A percentile compares a stretch with the other conserved stretches of the same genome.
phyloP scores from a whole-genome alignment of 371 early-diverging fungal species.

The Mucor circinelloides region DNA sequence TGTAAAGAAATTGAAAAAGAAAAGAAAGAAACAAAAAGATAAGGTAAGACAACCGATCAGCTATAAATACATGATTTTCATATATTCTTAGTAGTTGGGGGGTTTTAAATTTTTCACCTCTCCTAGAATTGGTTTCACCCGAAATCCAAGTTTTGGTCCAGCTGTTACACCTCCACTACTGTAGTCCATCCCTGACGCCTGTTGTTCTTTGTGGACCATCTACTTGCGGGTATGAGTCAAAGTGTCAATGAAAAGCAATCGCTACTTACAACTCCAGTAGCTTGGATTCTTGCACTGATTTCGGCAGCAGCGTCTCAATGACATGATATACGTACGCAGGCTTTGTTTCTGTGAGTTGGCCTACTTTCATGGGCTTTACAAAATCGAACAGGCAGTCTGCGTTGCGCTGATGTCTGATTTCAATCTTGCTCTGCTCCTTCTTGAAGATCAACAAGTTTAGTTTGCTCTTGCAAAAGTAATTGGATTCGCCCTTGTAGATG shows the following conservation, averaged over 20 bases:
- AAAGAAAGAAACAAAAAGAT: not conserved
- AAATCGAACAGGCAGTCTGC: constrained; percentile 94
- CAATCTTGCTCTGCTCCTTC: constrained; percentile 71
- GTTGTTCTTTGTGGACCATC: constrained; percentile 54
- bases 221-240: not conserved
- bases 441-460: constrained; percentile 87
- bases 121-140: constrained; percentile 1
- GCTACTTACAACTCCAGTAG: constrained; percentile 72
- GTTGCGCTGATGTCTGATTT: constrained; percentile 90
- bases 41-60: not conserved
- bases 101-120: constrained; percentile 1
- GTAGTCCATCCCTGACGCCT: constrained; percentile 60
- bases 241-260: not conserved
- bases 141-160: not conserved
- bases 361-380: constrained; percentile 67
- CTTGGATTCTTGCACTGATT: constrained; percentile 69
- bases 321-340: constrained; percentile 82
- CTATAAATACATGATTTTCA: not conserved
- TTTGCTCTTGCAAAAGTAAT: constrained; percentile 83
- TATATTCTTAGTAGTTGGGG: not conserved
- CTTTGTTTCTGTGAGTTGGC: constrained; percentile 71
- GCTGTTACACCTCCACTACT: constrained; percentile 13
- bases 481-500: constrained; percentile 65
- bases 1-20: not conserved
- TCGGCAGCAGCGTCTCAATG: constrained; percentile 89